These are phyloP conservation scores for Trametes hirsuta DNA, from an alignment of 1,284 basidiomycete genomes.

Conservation along the genomic window DNA sequence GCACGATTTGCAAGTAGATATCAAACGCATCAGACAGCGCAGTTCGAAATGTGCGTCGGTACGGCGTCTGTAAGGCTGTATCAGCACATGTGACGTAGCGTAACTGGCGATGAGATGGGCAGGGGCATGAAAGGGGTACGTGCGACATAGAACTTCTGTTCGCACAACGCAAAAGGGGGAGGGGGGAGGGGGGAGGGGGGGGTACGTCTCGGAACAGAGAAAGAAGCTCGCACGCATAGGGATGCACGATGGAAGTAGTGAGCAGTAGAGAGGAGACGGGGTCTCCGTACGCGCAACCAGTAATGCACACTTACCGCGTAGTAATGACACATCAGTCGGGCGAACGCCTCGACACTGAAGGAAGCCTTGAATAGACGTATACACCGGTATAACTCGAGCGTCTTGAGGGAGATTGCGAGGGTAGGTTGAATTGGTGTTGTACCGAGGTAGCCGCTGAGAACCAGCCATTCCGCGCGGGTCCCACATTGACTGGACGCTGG, in stretches of 20 bases:
- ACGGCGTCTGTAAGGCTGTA: conserved; percentile 16
- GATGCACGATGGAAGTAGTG: background rate
- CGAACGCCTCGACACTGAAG: conserved; percentile 39
- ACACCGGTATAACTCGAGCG: conserved; percentile 33
- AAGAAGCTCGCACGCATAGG: background rate
- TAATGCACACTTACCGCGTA: conserved; percentile 38
- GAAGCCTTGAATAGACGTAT: conserved; percentile 29
- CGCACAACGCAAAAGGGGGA: background rate
- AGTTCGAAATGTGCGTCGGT: conserved; percentile 4
- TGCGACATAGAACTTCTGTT: no score
- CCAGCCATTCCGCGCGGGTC: conserved; percentile 11
- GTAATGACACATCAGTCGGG: conserved; percentile 37
- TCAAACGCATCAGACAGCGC: conserved; percentile 33
- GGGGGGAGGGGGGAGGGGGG: background rate
- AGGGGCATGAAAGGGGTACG: no score
- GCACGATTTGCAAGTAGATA: conserved; percentile 32
- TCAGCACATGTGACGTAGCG: no score
- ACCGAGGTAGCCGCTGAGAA: conserved; percentile 16
- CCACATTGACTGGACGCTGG: background rate
- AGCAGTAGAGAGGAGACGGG: background rate
- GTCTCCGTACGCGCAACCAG: no score
- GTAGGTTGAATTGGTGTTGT: conserved; percentile 22
- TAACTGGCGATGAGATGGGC: no score
- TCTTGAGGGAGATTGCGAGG: conserved; percentile 35
- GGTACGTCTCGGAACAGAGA: background rate